These are phyloP conservation scores for Lactifluus subvellereus DNA, from an alignment of 768 basidiomycete genomes.

Conservation along the genomic window DNA sequence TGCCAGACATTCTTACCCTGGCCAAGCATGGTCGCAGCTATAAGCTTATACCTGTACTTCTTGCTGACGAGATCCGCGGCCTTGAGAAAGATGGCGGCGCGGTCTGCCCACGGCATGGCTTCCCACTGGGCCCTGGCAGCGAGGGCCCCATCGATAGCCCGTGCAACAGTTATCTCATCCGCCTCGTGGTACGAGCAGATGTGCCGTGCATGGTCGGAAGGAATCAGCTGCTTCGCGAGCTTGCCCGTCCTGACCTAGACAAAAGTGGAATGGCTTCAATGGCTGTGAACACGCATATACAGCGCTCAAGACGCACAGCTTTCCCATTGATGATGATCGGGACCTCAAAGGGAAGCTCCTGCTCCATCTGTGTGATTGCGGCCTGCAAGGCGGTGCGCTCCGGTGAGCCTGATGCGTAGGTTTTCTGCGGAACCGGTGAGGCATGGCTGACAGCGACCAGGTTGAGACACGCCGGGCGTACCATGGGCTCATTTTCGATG, in stretches of 20 bases:
- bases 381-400: constrained; percentile 72
- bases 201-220: constrained; percentile 77
- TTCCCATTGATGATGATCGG: constrained; percentile 91
- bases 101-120: constrained; percentile 90
- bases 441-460: neutral
- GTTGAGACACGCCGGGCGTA: constrained; percentile 32
- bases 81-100: constrained; percentile 96
- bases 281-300: neutral
- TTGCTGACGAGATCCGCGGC: constrained; percentile 94
- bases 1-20: constrained; percentile 99
- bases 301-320: constrained; percentile 44
- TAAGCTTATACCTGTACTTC: constrained; percentile 91
- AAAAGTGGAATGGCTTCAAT: neutral
- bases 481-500: constrained; percentile 93
- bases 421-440: constrained; percentile 41
- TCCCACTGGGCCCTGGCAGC: constrained; percentile 89
- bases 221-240: constrained; percentile 72
- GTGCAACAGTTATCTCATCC: constrained; percentile 62
- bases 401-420: constrained; percentile 70
- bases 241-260: constrained; percentile 74
- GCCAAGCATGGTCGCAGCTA: constrained; percentile 96
- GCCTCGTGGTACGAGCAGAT: constrained; percentile 89
- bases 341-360: constrained; percentile 82
- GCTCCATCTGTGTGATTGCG: constrained; percentile 74
- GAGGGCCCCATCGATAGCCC: constrained; percentile 84